Evolutionary conservation across 805 yeast genomes (phyloP).

Genomic region (Yarrowia sp.): DNA sequence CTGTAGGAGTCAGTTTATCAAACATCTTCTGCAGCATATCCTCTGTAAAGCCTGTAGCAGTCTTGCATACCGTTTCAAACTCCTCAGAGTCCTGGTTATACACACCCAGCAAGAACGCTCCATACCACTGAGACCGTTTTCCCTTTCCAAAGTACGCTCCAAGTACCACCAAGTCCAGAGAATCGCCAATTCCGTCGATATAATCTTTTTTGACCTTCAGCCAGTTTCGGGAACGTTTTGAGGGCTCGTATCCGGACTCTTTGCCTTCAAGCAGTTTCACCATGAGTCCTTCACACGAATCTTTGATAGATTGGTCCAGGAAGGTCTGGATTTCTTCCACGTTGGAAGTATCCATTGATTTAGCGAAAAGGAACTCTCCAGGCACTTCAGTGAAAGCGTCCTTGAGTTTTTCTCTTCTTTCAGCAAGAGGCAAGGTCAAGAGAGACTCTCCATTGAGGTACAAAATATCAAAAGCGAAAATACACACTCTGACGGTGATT

Average conservation of each 20-base stretch:
- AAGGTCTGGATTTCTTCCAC: conserved; percentile 74
- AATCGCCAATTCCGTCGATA: conserved; percentile 92
- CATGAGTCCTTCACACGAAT: conserved; percentile 94
- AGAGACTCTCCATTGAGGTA: conserved; percentile 71
- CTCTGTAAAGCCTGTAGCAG: conserved; percentile 96
- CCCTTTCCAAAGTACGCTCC: conserved; percentile 96
- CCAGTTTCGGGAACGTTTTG: conserved; percentile 94
- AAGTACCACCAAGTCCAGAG: conserved; percentile 85
- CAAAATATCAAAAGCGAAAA: conserved; percentile 86
- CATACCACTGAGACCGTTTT: conserved; percentile 90
- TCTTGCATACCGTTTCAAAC: conserved; percentile 91
- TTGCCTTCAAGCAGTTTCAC: conserved; percentile 79
- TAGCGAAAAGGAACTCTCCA: conserved; percentile 83
- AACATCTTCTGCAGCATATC: conserved; percentile 65
- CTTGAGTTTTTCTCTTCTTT: conserved; percentile 62
- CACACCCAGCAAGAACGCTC: conserved; percentile 89
- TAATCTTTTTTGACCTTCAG: conserved; percentile 92
- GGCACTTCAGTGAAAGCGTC: conserved; percentile 57
- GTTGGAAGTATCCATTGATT: conserved; percentile 64
- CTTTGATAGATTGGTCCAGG: conserved; percentile 83
- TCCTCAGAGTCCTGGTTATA: conserved; percentile 90
- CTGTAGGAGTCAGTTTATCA: conserved; percentile 64
- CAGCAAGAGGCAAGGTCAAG: conserved; percentile 62
- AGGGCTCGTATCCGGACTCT: conserved; percentile 88
- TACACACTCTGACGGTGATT: conserved; percentile 85